These are phyloP conservation scores for Nitzschia putrida DNA, from an alignment of 108 stramenopile species.

Conservation along the genomic window DNA sequence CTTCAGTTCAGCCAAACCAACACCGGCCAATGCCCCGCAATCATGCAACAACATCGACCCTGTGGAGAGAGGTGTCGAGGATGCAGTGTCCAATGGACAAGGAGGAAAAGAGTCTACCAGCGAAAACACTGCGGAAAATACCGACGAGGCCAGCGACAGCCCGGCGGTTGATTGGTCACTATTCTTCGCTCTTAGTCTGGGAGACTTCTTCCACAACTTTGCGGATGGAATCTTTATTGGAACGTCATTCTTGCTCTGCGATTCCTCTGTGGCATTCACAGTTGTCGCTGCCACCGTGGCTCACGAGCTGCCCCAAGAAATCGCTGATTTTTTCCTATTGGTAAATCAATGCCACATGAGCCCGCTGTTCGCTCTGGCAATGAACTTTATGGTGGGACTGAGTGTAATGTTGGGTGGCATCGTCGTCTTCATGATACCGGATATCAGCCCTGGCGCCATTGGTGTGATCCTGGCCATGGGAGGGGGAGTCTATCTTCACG, in stretches of 20 bases:
- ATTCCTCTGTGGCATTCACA: slow-evolving; percentile 39
- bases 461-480: slow-evolving; percentile 71
- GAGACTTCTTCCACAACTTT: slow-evolving; percentile 82
- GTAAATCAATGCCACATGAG: slow-evolving; percentile 60
- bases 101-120: background rate
- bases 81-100: background rate
- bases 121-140: slow-evolving; percentile 11
- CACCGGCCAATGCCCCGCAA: background rate
- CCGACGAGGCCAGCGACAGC: slow-evolving; percentile 6
- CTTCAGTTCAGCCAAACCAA: background rate
- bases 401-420: slow-evolving; percentile 68
- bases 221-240: slow-evolving; percentile 85
- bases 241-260: slow-evolving; percentile 65
- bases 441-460: slow-evolving; percentile 46
- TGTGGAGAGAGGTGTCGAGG: slow-evolving; percentile 7
- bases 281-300: slow-evolving; percentile 62
- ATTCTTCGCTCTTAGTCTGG: slow-evolving; percentile 39
- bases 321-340: slow-evolving; percentile 82
- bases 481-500: slow-evolving; percentile 78
- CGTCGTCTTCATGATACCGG: slow-evolving; percentile 41
- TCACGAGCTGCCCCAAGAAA: slow-evolving; percentile 86
- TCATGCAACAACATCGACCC: no score
- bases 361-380: slow-evolving; percentile 40
- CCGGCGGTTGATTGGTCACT: slow-evolving; percentile 22
- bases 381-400: slow-evolving; percentile 73